Evolutionary conservation across 202 grass and related monocot species (phyloP), one percentile per base, ranked within the genome.

Genomic region (Dendrocalamus latiflorus): DNA sequence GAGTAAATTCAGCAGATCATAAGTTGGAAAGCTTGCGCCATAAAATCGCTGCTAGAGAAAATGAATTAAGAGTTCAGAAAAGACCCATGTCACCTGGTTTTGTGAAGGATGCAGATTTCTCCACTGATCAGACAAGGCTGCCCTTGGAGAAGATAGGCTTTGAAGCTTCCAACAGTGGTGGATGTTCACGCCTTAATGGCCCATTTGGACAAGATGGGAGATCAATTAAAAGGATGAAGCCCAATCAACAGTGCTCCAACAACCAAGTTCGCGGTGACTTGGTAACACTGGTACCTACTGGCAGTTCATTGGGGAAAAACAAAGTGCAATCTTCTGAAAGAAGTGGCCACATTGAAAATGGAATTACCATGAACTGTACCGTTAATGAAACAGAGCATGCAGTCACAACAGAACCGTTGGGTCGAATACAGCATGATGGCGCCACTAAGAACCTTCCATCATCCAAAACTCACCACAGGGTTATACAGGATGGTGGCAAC

Each of bases 1-100:
- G 74, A 80, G 77, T 78, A 68, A 84, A 75, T 68, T 86, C 85
- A 50, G 65, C 89, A 38, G 92, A 91, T 83, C 77, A 78, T 77
- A 88, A 69, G 26, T 84, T 95, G 76, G 91, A 92, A 87, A 94
- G 67, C 41, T 94, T 99, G 76, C 89, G 96, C 42, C 89, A 94
- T 76, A 87, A 94, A 87, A 99, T 99, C 75, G 89, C 96, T 84
- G 59, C 86, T 68, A 86, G 66, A 86, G 93, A 99, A 88, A 96
- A 88, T 88, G 93, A 88, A 87, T 77, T 95, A 55, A 98, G 87
- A 83, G 85, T 85, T 84, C 94, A 91, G 69, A 94, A 91, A 75
- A 91, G 90, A 56, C 82, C 82, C 44, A 47, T 84, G 28, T 51
- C 70, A 30, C 54, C 77, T 63, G 84, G 56, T 78, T 64, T 64